Percentiles rank a stretch among this genome's conserved stretches.
Evolutionary conservation across 2,329 filamentous ascomycete genomes (phyloP).

Genomic region (Cladophialophora psammophila): DNA sequence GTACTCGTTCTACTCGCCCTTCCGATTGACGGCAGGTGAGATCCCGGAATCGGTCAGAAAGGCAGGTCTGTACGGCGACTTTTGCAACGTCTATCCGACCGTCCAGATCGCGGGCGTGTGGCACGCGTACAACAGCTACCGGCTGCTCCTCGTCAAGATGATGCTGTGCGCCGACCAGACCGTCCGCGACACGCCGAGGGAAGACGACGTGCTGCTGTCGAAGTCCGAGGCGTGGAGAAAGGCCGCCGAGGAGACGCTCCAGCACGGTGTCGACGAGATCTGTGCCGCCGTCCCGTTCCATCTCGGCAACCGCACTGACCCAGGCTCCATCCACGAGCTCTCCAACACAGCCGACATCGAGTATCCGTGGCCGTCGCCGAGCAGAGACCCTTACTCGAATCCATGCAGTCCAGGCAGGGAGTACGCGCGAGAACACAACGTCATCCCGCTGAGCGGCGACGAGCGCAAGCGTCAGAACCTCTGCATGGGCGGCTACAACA

Average conservation of each 20-base stretch:
- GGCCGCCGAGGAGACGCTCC: background rate
- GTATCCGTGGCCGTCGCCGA: conserved; percentile 9
- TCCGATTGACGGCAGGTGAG: conserved; percentile 1
- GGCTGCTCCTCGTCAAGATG: conserved; percentile 9
- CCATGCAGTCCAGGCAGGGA: background rate
- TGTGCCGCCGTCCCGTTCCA: conserved; percentile 21
- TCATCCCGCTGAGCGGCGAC: conserved; percentile 8
- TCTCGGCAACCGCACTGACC: conserved; percentile 6
- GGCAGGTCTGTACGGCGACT: conserved; percentile 4
- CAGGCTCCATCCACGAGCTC: conserved; percentile 9
- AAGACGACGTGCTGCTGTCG: conserved; percentile 3
- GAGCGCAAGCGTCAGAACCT: conserved; percentile 15
- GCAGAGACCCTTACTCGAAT: conserved; percentile 3
- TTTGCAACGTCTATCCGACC: conserved; percentile 10
- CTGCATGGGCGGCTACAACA: conserved; percentile 15
- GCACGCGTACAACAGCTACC: conserved; percentile 14
- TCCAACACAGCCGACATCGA: conserved; percentile 1
- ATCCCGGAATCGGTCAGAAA: background rate
- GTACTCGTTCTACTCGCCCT: background rate
- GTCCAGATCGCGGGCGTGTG: conserved; percentile 13
- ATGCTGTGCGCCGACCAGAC: conserved; percentile 12
- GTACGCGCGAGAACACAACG: conserved; percentile 1
- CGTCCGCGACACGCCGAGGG: background rate
- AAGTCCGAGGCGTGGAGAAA: background rate
- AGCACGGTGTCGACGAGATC: conserved; percentile 14